These are phyloP conservation scores for Syzygium syzygioides DNA, from an alignment of 441 rosid genomes.

Conservation along the genomic window DNA sequence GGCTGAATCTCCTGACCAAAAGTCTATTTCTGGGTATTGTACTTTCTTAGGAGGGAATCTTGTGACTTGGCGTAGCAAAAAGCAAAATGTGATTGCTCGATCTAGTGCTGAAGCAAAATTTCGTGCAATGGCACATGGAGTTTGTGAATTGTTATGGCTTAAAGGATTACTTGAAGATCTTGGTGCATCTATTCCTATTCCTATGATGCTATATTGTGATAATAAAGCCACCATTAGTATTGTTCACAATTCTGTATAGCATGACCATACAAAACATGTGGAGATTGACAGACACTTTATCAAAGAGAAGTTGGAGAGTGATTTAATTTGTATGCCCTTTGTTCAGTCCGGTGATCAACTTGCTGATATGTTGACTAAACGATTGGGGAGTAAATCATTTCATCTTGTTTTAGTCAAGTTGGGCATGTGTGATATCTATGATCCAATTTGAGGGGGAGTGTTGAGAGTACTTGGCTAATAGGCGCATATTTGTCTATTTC, in stretches of 20 bases:
- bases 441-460: neutral
- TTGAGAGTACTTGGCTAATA: neutral
- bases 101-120: neutral
- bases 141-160: neutral
- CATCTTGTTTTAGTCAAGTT: neutral
- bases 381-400: neutral
- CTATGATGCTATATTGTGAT: no score
- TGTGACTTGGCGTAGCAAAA: neutral
- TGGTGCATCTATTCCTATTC: no score
- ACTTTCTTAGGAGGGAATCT: neutral
- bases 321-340: no score
- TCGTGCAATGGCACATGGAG: neutral
- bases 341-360: no score
- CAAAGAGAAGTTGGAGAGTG: no score
- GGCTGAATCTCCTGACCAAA: rapidly evolving
- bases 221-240: no score
- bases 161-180: neutral
- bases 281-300: no score
- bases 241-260: no score
- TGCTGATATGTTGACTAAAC: neutral
- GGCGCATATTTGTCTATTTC: neutral
- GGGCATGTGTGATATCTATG: neutral
- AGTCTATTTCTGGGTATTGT: neutral
- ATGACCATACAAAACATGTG: no score
- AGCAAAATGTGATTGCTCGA: neutral